Evolutionary conservation across 148 eudicot species (phyloP).

Genomic region (Rhododendron griersonianum): DNA sequence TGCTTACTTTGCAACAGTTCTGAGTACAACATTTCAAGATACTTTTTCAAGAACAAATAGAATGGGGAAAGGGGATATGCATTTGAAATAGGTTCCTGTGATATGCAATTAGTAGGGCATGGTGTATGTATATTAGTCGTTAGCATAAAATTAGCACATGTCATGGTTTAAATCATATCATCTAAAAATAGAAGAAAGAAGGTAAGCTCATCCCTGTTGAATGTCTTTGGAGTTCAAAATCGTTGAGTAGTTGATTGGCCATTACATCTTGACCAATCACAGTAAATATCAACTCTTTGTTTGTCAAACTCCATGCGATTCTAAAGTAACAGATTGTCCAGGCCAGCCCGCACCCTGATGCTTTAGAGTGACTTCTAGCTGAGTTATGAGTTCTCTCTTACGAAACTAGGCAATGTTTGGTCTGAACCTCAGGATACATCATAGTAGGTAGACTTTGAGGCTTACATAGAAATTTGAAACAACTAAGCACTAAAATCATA

Average conservation of each 20-base stretch:
- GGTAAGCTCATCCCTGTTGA: not conserved
- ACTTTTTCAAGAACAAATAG: not conserved
- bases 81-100: not conserved
- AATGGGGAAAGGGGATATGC: not conserved
- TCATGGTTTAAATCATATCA: not conserved
- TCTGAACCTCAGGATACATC: not conserved
- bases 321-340: not conserved
- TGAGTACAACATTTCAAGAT: not conserved
- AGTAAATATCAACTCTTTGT: not conserved
- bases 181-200: not conserved
- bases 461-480: not conserved
- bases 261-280: not conserved
- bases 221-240: not conserved
- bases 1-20: not conserved
- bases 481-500: not conserved
- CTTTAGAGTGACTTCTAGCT: not conserved
- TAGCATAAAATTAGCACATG: not conserved
- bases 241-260: not conserved
- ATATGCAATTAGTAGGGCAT: not conserved
- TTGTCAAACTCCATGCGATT: not conserved
- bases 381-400: not conserved
- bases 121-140: not conserved
- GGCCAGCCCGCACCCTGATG: not conserved
- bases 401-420: not conserved
- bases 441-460: not conserved